phyloP scores from a whole-genome alignment of 139 green algal genomes.

The Choricystis sp. region DNA sequence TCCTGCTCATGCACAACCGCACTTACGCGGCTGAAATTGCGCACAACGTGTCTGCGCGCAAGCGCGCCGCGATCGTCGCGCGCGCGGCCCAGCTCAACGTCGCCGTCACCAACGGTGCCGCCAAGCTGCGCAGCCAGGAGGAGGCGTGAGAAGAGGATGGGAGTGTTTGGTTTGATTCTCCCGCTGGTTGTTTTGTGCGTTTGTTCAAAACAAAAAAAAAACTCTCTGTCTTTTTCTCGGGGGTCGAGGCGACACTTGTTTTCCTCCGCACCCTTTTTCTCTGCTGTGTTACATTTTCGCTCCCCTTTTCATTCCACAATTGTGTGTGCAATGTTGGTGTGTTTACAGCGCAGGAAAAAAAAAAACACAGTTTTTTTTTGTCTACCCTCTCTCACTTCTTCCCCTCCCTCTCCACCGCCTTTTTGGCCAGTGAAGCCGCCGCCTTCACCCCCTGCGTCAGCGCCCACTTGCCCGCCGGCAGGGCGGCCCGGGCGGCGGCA shows the following conservation, averaged over 20 bases:
- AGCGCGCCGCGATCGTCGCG: constrained; percentile 94
- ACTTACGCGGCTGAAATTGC: constrained; percentile 83
- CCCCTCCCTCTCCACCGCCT: not conserved
- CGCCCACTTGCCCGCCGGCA: constrained; percentile 7
- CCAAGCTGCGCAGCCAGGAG: constrained; percentile 85
- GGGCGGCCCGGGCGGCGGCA: not conserved
- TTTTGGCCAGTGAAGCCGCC: not conserved
- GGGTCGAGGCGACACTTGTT: too few relatives aligned
- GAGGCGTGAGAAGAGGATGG: constrained; percentile 75
- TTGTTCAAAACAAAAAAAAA: too few relatives aligned
- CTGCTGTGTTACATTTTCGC: too few relatives aligned
- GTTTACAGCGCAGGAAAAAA: too few relatives aligned
- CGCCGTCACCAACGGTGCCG: constrained; percentile 68
- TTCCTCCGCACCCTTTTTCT: too few relatives aligned
- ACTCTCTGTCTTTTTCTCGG: too few relatives aligned
- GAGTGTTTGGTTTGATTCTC: not conserved
- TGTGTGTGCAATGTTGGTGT: too few relatives aligned
- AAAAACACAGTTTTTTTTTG: not conserved
- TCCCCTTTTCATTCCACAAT: too few relatives aligned
- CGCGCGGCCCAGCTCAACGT: constrained; percentile 82
- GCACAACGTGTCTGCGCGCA: constrained; percentile 85
- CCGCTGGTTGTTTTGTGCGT: not conserved
- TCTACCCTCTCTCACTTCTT: not conserved
- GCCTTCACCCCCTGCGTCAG: constrained; percentile 5
- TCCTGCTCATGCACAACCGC: constrained; percentile 98